Evolutionary conservation across 116 monocot genomes (phyloP).

Genomic region (Iris pallida): DNA sequence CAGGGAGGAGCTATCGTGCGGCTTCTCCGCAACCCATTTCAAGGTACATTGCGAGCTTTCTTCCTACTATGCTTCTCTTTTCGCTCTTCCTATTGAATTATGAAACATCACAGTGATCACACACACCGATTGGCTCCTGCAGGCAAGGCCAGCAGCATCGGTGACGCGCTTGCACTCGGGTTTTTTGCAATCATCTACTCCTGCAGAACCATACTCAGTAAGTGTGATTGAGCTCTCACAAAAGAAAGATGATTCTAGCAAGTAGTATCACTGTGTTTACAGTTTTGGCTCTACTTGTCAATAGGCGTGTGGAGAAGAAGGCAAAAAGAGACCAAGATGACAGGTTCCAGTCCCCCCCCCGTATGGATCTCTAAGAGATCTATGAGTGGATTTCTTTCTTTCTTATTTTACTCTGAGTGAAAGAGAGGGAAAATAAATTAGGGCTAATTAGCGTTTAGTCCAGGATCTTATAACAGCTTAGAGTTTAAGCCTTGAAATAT

Average conservation of each 20-base stretch:
- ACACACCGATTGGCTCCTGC: neutral
- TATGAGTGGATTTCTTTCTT: constrained; percentile 3
- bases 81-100: neutral
- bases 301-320: constrained; percentile 25
- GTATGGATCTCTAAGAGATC: constrained; percentile 34
- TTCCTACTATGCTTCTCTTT: neutral
- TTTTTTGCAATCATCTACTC: constrained; percentile 17
- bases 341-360: neutral
- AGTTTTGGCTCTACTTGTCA: constrained; percentile 1
- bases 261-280: neutral
- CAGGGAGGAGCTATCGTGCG: constrained; percentile 45
- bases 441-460: too few relatives aligned
- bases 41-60: constrained; percentile 29
- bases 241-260: neutral
- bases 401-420: constrained; percentile 12
- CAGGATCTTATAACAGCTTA: too few relatives aligned
- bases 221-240: constrained; percentile 2
- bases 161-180: constrained; percentile 16
- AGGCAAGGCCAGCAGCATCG: constrained; percentile 2
- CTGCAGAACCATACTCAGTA: constrained; percentile 12
- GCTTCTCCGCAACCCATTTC: constrained; percentile 73
- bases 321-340: constrained; percentile 27
- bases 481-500: too few relatives aligned
- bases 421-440: constrained; percentile 19
- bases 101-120: neutral